These are phyloP conservation scores for Xerocomus minutiporus DNA, from an alignment of 1,284 basidiomycete genomes.

Conservation along the genomic window DNA sequence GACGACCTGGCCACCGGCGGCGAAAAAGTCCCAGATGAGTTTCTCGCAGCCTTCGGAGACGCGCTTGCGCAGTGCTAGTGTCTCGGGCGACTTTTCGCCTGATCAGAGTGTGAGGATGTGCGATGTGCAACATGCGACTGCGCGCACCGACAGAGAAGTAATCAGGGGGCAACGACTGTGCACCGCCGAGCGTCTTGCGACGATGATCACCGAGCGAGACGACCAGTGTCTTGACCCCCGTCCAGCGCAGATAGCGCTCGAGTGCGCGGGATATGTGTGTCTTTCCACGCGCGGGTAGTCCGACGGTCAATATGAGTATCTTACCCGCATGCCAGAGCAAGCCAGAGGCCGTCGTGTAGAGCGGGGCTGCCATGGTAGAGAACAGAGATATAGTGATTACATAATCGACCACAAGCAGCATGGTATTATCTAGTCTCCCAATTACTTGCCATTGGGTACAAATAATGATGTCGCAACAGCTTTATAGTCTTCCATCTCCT, in stretches of 20 bases:
- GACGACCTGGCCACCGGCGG: conserved; percentile 86
- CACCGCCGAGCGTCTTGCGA: conserved; percentile 83
- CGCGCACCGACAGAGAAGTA: conserved; percentile 81
- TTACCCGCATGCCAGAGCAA: conserved; percentile 93
- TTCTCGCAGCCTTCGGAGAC: conserved; percentile 83
- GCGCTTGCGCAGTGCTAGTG: conserved; percentile 67
- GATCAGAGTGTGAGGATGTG: conserved; percentile 5
- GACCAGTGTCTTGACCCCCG: conserved; percentile 93
- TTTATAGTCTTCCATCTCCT: conserved; percentile 79
- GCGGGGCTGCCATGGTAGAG: conserved; percentile 71
- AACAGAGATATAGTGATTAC: conserved; percentile 15
- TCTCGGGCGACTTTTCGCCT: conserved; percentile 78
- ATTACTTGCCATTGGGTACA: conserved; percentile 16
- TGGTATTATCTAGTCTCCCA: too few relatives aligned
- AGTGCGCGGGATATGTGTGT: conserved; percentile 95
- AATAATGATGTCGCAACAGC: conserved; percentile 34
- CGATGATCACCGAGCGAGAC: conserved; percentile 95
- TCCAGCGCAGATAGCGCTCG: conserved; percentile 96
- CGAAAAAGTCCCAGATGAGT: conserved; percentile 87
- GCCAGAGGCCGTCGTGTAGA: conserved; percentile 81
- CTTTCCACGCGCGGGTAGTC: conserved; percentile 90
- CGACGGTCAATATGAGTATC: conserved; percentile 88
- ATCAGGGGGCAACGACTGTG: conserved; percentile 83
- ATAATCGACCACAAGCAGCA: conserved; percentile 11
- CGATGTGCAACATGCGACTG: fast-evolving